Percentiles rank a stretch among this genome's conserved stretches.
Evolutionary conservation across 1,139 yeast species (phyloP).

Genomic region (Groenewaldozyma sp.): DNA sequence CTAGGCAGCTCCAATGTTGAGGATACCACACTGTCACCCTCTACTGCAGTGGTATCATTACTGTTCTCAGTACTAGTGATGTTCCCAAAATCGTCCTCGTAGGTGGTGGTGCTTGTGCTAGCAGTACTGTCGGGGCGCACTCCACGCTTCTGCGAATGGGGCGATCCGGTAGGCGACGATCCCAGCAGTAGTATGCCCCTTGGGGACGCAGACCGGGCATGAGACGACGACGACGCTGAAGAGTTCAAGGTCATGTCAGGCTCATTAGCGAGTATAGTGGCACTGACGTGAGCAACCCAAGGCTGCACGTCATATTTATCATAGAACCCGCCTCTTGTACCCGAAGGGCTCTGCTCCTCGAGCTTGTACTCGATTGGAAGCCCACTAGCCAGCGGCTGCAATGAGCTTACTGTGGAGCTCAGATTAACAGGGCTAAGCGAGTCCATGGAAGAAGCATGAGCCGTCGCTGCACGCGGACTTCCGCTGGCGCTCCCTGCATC

Average conservation of each 20-base stretch:
- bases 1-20: neutral
- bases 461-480: too few relatives aligned
- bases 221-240: neutral
- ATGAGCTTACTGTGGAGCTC: too few relatives aligned
- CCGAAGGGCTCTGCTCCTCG: slow-evolving; percentile 1
- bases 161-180: neutral
- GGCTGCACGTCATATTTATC: slow-evolving; percentile 1
- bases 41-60: neutral
- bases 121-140: neutral
- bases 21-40: neutral
- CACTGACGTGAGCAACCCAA: neutral
- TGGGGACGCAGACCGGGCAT: neutral
- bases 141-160: too few relatives aligned
- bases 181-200: neutral
- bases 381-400: too few relatives aligned
- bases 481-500: too few relatives aligned
- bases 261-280: neutral
- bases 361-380: neutral
- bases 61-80: too few relatives aligned
- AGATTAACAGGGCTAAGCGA: too few relatives aligned
- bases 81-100: too few relatives aligned
- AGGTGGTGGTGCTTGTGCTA: neutral
- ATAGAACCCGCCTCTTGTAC: slow-evolving; percentile 1
- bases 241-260: neutral
- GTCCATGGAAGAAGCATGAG: too few relatives aligned